Evolutionary conservation across 768 basidiomycete genomes (phyloP), one percentile per base, ranked within the genome.

Genomic region (Dentipellis sp.): DNA sequence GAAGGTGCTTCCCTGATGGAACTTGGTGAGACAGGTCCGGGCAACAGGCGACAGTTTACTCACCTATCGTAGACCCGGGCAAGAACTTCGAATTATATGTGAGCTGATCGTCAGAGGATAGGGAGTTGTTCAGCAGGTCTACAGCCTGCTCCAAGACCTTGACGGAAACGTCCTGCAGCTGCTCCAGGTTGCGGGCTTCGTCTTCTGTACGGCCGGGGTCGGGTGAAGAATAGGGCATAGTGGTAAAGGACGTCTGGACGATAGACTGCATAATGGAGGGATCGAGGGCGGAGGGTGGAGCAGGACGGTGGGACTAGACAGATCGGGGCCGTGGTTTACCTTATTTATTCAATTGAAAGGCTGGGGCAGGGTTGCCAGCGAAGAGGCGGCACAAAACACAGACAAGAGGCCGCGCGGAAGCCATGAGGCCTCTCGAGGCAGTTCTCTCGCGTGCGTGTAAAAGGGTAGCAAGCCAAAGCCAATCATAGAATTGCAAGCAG

Each of bases 21-120:
- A 47, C 38, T 37, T 37, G n/a, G 46, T 37, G 49, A 29, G 29
- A 29, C 29, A 29, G 29, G 49, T 22, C 45, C 37, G 14, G 45
- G 29, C 12, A 29, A 4, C 16, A 54, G 51, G 16, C 42, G 5
- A 29, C 29, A 29, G 29, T 3, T 6, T 54, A 62, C 67, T 56
- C 68, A 89, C 90, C 90, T 56, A 93, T 93, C 5, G 91, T 91
- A 10, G 89, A 91, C 14, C 91, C 91, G n/a, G 89, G 88, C 52
- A 93, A 75, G 63, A 79, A 83, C 65, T 80, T 77, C n/a, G 89
- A 91, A 54, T 78, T 74, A 14, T 75, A 74, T 11, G 75, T 79
- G 53, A 93, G 77, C 66, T 91, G 88, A 14, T 81, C 79, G 63
- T 92, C 84, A 10, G 79, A 75, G 12, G 75, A 78, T 52, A 93